phyloP scores from a whole-genome alignment of 768 basidiomycete species.

The Rhodocollybia butyracea region DNA sequence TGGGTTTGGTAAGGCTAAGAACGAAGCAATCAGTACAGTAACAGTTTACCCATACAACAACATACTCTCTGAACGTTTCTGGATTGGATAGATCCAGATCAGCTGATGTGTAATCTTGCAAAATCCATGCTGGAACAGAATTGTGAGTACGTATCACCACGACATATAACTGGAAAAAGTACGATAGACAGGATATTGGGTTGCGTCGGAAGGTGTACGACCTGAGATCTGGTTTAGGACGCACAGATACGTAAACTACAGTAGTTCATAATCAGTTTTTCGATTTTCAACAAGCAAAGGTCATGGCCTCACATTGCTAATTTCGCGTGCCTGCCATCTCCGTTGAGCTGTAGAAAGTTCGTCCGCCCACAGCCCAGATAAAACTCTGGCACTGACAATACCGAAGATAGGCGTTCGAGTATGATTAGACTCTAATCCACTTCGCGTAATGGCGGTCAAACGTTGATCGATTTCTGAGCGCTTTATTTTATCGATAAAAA shows the following conservation, averaged over 20 bases:
- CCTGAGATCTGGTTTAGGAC: constrained; percentile 91
- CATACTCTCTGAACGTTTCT: constrained; percentile 72
- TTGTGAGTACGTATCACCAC: not conserved
- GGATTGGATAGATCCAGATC: constrained; percentile 61
- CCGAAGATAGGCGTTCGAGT: constrained; percentile 57
- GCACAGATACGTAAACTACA: constrained; percentile 83
- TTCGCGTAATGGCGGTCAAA: constrained; percentile 45
- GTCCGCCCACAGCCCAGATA: constrained; percentile 50
- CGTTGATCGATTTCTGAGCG: constrained; percentile 58
- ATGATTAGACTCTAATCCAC: constrained; percentile 36
- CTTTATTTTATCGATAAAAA: constrained; percentile 70
- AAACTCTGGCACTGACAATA: constrained; percentile 46
- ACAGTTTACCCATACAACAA: not conserved
- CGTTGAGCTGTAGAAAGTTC: constrained; percentile 70
- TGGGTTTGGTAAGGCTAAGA: constrained; percentile 73
- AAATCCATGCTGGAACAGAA: constrained; percentile 72
- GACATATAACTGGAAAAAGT: constrained; percentile 21
- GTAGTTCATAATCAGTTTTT: not conserved
- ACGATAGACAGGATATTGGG: constrained; percentile 93
- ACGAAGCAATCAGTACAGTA: not conserved
- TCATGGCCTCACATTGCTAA: constrained; percentile 71
- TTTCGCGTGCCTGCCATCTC: constrained; percentile 86
- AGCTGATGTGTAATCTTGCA: constrained; percentile 79
- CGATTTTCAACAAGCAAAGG: not conserved
- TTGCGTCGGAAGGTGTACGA: constrained; percentile 90